phyloP scores from a whole-genome alignment of 306 rosid genomes.

The Carpinus viminea region DNA sequence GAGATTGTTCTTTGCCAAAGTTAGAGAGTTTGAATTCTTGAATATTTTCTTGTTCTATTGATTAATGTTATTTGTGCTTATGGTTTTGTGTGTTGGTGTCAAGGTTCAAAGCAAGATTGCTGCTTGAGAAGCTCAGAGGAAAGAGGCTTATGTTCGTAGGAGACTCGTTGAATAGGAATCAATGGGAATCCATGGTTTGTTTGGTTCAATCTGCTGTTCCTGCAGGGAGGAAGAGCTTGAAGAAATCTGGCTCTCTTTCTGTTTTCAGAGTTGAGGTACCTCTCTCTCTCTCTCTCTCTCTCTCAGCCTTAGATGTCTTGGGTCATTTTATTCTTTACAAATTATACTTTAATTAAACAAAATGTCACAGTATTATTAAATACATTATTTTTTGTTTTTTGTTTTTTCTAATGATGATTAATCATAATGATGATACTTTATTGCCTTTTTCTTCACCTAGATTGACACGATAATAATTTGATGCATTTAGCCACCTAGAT shows the following conservation, averaged over 20 bases:
- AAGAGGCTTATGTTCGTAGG: constrained; percentile 99
- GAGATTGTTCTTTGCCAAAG: constrained; percentile 88
- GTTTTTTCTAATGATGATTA: not conserved
- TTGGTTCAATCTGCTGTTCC: constrained; percentile 76
- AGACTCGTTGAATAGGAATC: constrained; percentile 91
- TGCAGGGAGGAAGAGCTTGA: constrained; percentile 61
- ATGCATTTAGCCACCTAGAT: not conserved
- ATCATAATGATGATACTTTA: not conserved
- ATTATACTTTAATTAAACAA: not conserved
- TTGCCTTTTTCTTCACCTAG: not conserved
- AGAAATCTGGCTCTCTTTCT: constrained; percentile 69
- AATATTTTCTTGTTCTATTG: not conserved
- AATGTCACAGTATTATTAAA: not conserved
- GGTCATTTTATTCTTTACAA: constrained; percentile 13
- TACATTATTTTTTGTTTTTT: not conserved
- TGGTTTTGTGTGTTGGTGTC: not conserved
- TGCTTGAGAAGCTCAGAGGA: constrained; percentile 85
- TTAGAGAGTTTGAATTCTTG: constrained; percentile 20
- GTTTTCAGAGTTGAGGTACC: constrained; percentile 73
- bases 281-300: not conserved
- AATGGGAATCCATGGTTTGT: constrained; percentile 99
- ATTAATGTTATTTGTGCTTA: not conserved
- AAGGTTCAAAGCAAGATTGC: constrained; percentile 80
- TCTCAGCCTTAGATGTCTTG: constrained; percentile 7
- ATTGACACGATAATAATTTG: not conserved